Evolutionary conservation across 2,329 filamentous ascomycete species (phyloP), one percentile per base, ranked within the genome.

Genomic region (Tolypocladium amazonense): DNA sequence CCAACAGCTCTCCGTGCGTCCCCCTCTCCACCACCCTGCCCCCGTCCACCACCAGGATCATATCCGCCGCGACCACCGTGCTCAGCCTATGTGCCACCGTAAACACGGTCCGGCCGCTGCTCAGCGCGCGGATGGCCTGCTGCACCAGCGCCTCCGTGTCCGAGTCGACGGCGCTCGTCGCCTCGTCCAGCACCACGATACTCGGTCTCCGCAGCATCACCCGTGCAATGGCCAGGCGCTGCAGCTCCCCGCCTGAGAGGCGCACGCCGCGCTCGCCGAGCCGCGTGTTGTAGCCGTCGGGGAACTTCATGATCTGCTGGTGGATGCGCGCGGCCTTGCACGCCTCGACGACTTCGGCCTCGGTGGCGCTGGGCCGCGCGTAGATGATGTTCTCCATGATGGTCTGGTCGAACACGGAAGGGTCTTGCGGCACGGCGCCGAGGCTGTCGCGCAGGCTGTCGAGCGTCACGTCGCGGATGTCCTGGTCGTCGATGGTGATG

Each of bases 381-480:
- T 89, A 89, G 2, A 79, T 79, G 25, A 89, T 74, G 65, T 89
- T 89, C 27, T 87, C 80, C 67, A 85, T 77, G 54, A 89, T 80
- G 1, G 82, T 81, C 37, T 80, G 78, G 67, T 88, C 86, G 74
- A 89, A 88, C 8, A 89, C 73, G 0, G 80, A 75, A 0, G 85
- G 81, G 61, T 86, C 82, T 69, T 89, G 83, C 3, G 86, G 86
- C 0, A 88, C 86, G 20, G 88, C 77, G 23, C 85, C 85, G 37
- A 89, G 78, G 6, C 76, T 74, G 25, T 82, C 77, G 9, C 85
- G 78, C 4, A 89, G 73, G 53, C 80, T 85, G 60, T 79, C 75
- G 18, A 86, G 73, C 0, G 79, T 84, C 4, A 88, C 77, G 37
- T 82, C 75, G 35, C 83, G 78, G 27, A 89, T 76, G 62, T 86